These are phyloP conservation scores for Umbelopsis sp. DNA, from an alignment of 371 early-diverging fungal species.

Conservation along the genomic window DNA sequence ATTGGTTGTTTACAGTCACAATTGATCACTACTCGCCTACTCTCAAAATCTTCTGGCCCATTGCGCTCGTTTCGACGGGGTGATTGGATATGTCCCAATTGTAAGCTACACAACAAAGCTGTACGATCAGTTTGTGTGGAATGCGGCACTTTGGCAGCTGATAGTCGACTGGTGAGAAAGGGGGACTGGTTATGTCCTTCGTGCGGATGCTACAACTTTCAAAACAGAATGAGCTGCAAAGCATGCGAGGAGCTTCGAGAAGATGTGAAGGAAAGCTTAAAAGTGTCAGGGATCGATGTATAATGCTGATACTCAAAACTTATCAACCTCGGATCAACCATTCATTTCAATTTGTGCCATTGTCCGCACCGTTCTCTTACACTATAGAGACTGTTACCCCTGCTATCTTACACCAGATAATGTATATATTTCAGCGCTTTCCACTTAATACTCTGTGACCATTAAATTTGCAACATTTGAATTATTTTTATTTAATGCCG, in stretches of 20 bases:
- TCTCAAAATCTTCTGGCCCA: not conserved
- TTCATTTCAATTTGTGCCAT: too few relatives aligned
- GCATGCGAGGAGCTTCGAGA: slow-evolving; percentile 3
- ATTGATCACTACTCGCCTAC: not conserved
- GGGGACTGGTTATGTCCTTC: slow-evolving; percentile 8
- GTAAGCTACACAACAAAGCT: slow-evolving; percentile 9
- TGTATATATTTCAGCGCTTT: too few relatives aligned
- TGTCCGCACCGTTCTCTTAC: too few relatives aligned
- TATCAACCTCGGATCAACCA: too few relatives aligned
- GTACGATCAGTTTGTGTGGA: not conserved
- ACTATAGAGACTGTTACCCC: too few relatives aligned
- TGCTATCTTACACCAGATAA: too few relatives aligned
- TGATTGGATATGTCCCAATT: slow-evolving; percentile 37
- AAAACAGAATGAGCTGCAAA: slow-evolving; percentile 9
- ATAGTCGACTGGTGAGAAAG: not conserved
- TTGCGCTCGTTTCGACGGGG: slow-evolving; percentile 24
- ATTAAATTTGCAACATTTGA: too few relatives aligned
- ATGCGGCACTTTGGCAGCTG: not conserved
- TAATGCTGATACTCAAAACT: not conserved
- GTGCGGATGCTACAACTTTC: slow-evolving; percentile 11
- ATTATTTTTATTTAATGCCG: too few relatives aligned
- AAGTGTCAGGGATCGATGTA: not conserved
- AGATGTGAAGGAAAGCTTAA: slow-evolving; percentile 4
- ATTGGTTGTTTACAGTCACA: not conserved
- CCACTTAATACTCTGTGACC: too few relatives aligned